Evolutionary conservation across 2,329 filamentous ascomycete genomes (phyloP).

Genomic region (Ascochyta rabiei): DNA sequence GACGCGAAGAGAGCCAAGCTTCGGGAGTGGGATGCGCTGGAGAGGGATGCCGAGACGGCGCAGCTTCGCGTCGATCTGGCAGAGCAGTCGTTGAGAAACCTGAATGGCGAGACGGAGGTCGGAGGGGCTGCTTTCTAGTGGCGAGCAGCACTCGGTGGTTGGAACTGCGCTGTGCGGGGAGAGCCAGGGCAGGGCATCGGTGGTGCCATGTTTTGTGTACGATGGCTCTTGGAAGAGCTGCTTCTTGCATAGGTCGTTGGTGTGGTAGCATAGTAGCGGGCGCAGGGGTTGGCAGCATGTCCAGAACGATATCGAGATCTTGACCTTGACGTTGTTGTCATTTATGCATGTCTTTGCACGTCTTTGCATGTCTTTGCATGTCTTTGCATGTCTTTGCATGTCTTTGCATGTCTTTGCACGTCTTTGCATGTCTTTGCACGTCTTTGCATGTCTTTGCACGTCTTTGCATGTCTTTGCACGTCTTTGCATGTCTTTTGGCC

Average conservation of each 20-base stretch:
- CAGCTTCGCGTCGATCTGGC: slow-evolving; percentile 54
- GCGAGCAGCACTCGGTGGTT: not conserved
- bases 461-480: too few relatives aligned
- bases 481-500: too few relatives aligned
- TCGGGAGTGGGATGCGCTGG: slow-evolving; percentile 54
- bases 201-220: slow-evolving; percentile 9
- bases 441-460: too few relatives aligned
- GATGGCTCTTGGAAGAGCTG: not conserved
- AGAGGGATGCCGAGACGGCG: slow-evolving; percentile 53
- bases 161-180: not conserved
- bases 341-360: not conserved
- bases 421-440: too few relatives aligned
- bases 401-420: not conserved
- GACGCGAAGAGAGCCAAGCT: slow-evolving; percentile 50
- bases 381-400: not conserved
- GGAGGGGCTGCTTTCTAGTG: slow-evolving; percentile 47
- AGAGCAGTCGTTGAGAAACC: slow-evolving; percentile 52
- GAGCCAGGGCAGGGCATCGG: not conserved
- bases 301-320: not conserved
- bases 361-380: too few relatives aligned
- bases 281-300: slow-evolving; percentile 10
- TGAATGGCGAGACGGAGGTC: slow-evolving; percentile 49
- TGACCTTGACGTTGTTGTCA: not conserved
- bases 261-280: slow-evolving; percentile 20
- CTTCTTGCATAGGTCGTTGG: slow-evolving; percentile 18